Conservation (phyloP, 2,329 filamentous ascomycete species). For the Pseudocercospora macadamiae region DNA sequence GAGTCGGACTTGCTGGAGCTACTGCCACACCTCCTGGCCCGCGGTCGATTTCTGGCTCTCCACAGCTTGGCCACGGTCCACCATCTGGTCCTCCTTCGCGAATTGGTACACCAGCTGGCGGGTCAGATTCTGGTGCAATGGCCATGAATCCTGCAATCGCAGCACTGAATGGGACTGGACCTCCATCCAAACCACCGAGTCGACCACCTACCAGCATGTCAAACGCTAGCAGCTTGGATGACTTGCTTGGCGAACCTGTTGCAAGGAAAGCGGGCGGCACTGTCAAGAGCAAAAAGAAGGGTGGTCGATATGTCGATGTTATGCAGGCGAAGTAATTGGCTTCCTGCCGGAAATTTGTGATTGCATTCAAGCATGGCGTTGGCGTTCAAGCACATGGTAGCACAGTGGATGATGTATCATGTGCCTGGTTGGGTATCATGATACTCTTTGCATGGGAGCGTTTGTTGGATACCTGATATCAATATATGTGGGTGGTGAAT, state of each 20-base stretch:
- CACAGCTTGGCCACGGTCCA: constrained; percentile 14
- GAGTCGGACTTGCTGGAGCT: constrained; percentile 17
- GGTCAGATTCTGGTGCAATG: constrained; percentile 16
- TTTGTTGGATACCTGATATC: constrained; percentile 1
- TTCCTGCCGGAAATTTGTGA: not conserved
- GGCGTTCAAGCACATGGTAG: not conserved
- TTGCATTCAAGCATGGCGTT: not conserved
- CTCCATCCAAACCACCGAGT: constrained; percentile 59
- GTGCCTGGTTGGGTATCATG: not conserved
- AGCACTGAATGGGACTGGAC: constrained; percentile 26
- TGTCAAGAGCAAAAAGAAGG: constrained; percentile 73
- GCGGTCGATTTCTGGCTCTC: constrained; percentile 7
- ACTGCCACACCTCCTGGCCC: constrained; percentile 12
- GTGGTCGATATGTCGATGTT: constrained; percentile 90
- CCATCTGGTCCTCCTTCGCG: constrained; percentile 37
- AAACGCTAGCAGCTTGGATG: constrained; percentile 92
- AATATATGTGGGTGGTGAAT: not conserved
- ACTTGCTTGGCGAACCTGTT: constrained; percentile 73
- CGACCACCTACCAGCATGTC: constrained; percentile 81
- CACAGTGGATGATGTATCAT: not conserved
- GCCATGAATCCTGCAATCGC: constrained; percentile 19
- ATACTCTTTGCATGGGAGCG: not conserved
- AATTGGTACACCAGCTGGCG: constrained; percentile 35
- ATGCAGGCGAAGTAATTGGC: constrained; percentile 67
- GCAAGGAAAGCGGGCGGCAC: constrained; percentile 65